A percentile compares a stretch with the other conserved stretches of the same genome.
phyloP scores from a whole-genome alignment of 1,284 basidiomycete species.

The Rhodotorula sp. region DNA sequence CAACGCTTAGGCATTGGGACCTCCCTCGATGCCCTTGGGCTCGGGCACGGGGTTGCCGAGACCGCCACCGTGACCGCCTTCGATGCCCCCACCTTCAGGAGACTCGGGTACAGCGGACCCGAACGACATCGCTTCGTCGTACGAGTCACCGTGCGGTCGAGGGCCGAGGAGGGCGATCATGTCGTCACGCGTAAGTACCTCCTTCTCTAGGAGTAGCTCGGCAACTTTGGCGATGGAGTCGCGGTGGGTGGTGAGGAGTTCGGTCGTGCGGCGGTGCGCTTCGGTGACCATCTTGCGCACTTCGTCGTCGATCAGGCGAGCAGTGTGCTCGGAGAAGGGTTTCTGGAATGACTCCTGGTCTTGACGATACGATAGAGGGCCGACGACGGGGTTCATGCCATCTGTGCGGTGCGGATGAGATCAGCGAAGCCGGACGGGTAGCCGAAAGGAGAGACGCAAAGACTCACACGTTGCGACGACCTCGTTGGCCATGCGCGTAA shows the following conservation, averaged over 20 bases:
- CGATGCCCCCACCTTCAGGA: conserved; percentile 19
- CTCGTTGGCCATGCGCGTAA: conserved; percentile 96
- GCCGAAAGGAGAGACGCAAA: too few species aligned
- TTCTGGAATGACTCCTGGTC: conserved; percentile 89
- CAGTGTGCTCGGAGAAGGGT: conserved; percentile 96
- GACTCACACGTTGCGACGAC: conserved; percentile 58
- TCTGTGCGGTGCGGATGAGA: too few species aligned
- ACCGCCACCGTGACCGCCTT: conserved; percentile 31
- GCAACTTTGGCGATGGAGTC: too few species aligned
- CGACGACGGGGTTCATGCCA: conserved; percentile 93
- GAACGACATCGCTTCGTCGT: conserved; percentile 20
- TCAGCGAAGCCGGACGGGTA: too few species aligned
- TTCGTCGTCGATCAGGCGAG: conserved; percentile 81
- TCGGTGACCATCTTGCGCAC: conserved; percentile 97
- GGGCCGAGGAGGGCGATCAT: conserved; percentile 83
- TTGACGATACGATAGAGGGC: conserved; percentile 88
- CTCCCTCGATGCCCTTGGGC: conserved; percentile 19
- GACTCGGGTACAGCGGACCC: conserved; percentile 10
- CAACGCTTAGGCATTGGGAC: too few species aligned
- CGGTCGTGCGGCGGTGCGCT: too few species aligned
- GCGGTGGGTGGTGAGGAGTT: too few species aligned
- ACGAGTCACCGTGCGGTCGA: conserved; percentile 63
- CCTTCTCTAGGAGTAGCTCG: too few species aligned
- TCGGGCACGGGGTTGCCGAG: conserved; percentile 21
- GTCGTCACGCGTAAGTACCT: conserved; percentile 77